These are phyloP conservation scores for Lactarius psammicola DNA, from an alignment of 768 basidiomycete species.

Conservation along the genomic window DNA sequence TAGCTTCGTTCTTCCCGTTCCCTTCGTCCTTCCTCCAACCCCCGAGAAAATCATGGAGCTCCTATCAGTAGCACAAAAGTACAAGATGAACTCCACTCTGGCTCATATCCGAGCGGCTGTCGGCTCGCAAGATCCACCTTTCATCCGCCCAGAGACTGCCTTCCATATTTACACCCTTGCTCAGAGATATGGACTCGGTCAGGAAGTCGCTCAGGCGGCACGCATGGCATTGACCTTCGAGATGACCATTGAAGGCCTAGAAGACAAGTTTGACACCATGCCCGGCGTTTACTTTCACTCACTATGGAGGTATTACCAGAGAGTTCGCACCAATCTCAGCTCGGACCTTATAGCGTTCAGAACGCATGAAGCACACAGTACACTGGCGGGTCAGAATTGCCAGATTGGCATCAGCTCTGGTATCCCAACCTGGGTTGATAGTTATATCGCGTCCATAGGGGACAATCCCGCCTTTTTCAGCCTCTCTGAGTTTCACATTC, in stretches of 20 bases:
- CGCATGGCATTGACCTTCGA: background rate
- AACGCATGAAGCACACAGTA: too few species aligned
- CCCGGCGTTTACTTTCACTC: background rate
- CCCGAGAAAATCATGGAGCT: background rate
- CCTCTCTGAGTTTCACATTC: too few species aligned
- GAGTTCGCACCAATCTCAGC: background rate
- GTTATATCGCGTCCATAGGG: background rate
- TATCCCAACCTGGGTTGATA: background rate
- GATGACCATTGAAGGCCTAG: background rate
- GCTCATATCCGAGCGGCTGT: background rate
- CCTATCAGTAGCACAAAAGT: background rate
- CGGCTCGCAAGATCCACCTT: too few species aligned
- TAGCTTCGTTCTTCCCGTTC: background rate
- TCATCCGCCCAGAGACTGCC: background rate
- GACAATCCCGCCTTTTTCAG: too few species aligned
- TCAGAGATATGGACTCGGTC: background rate
- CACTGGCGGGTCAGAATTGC: background rate
- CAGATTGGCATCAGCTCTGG: background rate
- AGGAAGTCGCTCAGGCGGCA: background rate
- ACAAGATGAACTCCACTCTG: background rate
- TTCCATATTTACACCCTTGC: conserved; percentile 2
- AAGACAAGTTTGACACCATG: background rate
- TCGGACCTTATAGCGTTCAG: background rate
- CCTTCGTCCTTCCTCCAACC: background rate
- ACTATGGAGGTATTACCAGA: background rate